phyloP scores from a whole-genome alignment of 2,329 filamentous ascomycete species.

The Diaporthe vaccinii region DNA sequence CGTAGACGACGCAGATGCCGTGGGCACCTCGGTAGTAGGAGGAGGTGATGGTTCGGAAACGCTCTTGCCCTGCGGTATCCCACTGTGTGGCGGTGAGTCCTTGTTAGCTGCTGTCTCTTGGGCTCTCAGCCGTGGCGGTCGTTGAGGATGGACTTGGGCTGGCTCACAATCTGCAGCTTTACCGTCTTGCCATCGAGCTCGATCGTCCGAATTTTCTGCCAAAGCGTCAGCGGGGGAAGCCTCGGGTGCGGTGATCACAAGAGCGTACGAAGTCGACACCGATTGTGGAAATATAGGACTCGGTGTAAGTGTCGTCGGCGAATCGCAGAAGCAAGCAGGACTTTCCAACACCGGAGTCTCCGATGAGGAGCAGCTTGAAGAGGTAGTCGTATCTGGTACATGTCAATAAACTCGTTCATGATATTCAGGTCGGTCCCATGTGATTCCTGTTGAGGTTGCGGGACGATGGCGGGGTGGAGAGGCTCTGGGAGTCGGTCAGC shows the following conservation, averaged over 20 bases:
- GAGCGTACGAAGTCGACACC: slow-evolving; percentile 95
- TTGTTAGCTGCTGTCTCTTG: slow-evolving; percentile 47
- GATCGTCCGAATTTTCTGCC: slow-evolving; percentile 98
- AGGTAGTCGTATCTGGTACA: slow-evolving; percentile 96
- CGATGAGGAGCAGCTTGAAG: slow-evolving; percentile 99
- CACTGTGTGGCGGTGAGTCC: slow-evolving; percentile 71
- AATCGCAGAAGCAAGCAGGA: slow-evolving; percentile 98
- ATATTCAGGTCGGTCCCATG: neutral
- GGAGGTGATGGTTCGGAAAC: slow-evolving; percentile 99
- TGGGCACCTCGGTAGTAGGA: slow-evolving; percentile 99
- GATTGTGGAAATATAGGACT: slow-evolving; percentile 99
- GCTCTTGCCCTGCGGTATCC: slow-evolving; percentile 99
- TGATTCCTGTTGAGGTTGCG: neutral
- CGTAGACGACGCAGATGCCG: slow-evolving; percentile 99
- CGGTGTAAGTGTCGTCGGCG: slow-evolving; percentile 98
- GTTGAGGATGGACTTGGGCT: neutral
- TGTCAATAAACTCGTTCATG: slow-evolving; percentile 45
- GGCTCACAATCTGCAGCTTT: slow-evolving; percentile 96
- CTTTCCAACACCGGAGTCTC: slow-evolving; percentile 99
- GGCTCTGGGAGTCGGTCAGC: slow-evolving; percentile 43
- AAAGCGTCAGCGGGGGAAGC: slow-evolving; percentile 48
- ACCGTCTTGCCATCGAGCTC: slow-evolving; percentile 99
- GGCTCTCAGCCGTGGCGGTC: neutral
- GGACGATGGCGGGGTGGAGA: slow-evolving; percentile 26
- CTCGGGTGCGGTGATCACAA: neutral